These are phyloP conservation scores for Pyracantha coccinea DNA, from an alignment of 331 rosid genomes.

Conservation along the genomic window DNA sequence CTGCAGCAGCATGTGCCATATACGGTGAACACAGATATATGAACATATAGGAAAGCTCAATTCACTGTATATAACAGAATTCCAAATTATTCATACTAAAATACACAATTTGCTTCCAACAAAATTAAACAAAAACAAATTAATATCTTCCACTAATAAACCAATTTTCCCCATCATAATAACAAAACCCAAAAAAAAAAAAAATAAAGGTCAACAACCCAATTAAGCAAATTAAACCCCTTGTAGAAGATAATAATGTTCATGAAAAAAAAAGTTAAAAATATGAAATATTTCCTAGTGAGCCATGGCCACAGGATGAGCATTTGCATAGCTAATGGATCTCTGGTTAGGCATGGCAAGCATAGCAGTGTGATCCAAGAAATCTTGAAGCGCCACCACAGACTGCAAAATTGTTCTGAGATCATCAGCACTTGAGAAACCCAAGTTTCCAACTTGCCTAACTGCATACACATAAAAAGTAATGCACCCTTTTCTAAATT, in stretches of 20 bases:
- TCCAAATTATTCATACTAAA: conserved; percentile 31
- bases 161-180: conserved; percentile 43
- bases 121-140: conserved; percentile 10
- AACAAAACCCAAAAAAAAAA: conserved; percentile 10
- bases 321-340: conserved; percentile 48
- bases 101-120: conserved; percentile 27
- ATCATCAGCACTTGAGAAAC: conserved; percentile 66
- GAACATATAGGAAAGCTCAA: conserved; percentile 10
- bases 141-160: conserved; percentile 54
- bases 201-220: conserved; percentile 18
- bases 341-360: conserved; percentile 88
- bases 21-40: conserved; percentile 7
- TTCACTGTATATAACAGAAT: conserved; percentile 6
- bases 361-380: conserved; percentile 95
- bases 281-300: conserved; percentile 28
- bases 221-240: conserved; percentile 4
- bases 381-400: conserved; percentile 80
- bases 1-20: conserved; percentile 4
- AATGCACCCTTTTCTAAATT: conserved; percentile 88
- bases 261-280: not conserved
- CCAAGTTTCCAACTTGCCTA: conserved; percentile 53
- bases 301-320: conserved; percentile 71
- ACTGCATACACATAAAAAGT: conserved; percentile 93
- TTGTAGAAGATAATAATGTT: not conserved
- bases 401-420: conserved; percentile 60